Conservation (phyloP, 2,329 filamentous ascomycete species). For the Exophiala sideris region DNA sequence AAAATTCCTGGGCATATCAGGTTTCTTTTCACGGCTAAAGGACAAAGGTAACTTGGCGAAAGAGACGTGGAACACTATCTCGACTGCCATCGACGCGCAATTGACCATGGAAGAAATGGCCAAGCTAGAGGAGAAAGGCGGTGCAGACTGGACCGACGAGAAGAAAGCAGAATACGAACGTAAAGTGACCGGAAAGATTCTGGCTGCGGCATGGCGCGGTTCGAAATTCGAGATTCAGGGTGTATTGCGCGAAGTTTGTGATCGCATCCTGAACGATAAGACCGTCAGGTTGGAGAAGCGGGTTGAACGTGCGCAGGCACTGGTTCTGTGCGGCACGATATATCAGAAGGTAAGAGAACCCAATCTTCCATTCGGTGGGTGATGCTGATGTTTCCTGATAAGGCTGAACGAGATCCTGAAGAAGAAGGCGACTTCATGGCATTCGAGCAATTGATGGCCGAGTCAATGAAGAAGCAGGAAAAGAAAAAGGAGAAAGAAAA, state of each 20-base stretch:
- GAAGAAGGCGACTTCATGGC: slow-evolving; percentile 99
- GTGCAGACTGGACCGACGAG: slow-evolving; percentile 98
- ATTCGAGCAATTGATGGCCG: slow-evolving; percentile 95
- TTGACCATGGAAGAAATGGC: slow-evolving; percentile 99
- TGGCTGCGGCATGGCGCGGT: slow-evolving; percentile 92
- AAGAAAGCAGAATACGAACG: slow-evolving; percentile 94
- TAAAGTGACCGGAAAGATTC: slow-evolving; percentile 93
- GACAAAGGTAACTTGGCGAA: slow-evolving; percentile 97
- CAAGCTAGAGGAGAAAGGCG: slow-evolving; percentile 87
- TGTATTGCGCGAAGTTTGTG: slow-evolving; percentile 90
- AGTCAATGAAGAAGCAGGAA: slow-evolving; percentile 93
- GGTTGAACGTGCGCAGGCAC: slow-evolving; percentile 82
- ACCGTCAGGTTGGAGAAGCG: slow-evolving; percentile 79
- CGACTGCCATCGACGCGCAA: slow-evolving; percentile 92
- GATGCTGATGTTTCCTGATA: neutral
- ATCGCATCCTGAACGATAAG: slow-evolving; percentile 75
- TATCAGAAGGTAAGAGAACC: slow-evolving; percentile 69
- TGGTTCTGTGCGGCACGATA: slow-evolving; percentile 84
- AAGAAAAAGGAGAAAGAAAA: slow-evolving; percentile 60
- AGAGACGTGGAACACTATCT: slow-evolving; percentile 98
- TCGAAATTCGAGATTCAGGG: slow-evolving; percentile 98
- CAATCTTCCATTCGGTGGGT: neutral
- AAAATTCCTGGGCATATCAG: slow-evolving; percentile 92
- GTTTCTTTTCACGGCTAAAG: slow-evolving; percentile 89
- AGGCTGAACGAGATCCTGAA: slow-evolving; percentile 86